Conservation (phyloP, 2,329 filamentous ascomycete genomes). For the Emmonsiellopsis sp. region DNA sequence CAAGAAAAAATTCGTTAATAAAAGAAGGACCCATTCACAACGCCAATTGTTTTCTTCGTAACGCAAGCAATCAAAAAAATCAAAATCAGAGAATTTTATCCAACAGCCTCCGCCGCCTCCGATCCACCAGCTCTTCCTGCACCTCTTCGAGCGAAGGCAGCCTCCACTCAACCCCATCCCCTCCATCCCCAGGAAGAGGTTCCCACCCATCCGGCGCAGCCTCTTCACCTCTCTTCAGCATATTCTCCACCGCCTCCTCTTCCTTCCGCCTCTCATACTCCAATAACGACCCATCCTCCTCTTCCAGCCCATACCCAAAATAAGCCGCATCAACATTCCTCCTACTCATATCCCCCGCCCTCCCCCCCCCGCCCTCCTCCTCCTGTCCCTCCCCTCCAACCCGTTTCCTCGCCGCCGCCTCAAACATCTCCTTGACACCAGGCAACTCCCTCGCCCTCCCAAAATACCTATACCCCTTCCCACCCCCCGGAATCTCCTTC, state of each 20-base stretch:
- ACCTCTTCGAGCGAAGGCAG: conserved; percentile 84
- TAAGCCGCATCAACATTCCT: conserved; percentile 85
- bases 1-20: conserved; percentile 1
- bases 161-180: conserved; percentile 73
- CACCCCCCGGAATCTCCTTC: conserved; percentile 59
- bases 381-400: conserved; percentile 59
- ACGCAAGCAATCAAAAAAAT: conserved; percentile 11
- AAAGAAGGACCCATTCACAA: neutral
- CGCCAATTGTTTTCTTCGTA: neutral
- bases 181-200: conserved; percentile 73
- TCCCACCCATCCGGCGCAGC: conserved; percentile 64
- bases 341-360: conserved; percentile 35
- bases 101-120: conserved; percentile 71
- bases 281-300: conserved; percentile 76
- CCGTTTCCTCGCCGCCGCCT: conserved; percentile 59
- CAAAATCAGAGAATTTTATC: conserved; percentile 58
- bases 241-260: conserved; percentile 63
- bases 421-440: conserved; percentile 93
- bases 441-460: conserved; percentile 82
- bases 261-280: conserved; percentile 78
- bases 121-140: conserved; percentile 84
- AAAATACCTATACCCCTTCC: conserved; percentile 91
- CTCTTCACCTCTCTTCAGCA: conserved; percentile 52
- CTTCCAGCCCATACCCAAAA: conserved; percentile 87
- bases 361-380: conserved; percentile 47